Evolutionary conservation across 2,329 filamentous ascomycete genomes (phyloP).

Genomic region (Periglandula ipomoeae): DNA sequence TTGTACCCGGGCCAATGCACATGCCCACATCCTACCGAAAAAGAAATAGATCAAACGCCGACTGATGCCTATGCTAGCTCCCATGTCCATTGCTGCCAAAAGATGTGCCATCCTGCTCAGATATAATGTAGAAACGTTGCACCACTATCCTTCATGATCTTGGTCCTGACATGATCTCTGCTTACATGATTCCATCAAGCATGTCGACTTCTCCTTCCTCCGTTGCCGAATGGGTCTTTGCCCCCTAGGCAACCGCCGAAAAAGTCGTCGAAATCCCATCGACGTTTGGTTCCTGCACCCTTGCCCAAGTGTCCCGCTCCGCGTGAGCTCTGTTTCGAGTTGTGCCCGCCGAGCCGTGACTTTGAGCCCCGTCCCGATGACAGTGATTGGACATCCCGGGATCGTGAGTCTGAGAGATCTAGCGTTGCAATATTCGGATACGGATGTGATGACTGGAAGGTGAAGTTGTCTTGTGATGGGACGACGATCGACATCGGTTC

Average conservation of each 20-base stretch:
- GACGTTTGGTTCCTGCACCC: constrained; percentile 62
- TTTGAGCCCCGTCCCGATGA: constrained; percentile 19
- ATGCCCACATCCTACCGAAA: constrained; percentile 20
- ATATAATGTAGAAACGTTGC: constrained; percentile 8
- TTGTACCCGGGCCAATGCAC: constrained; percentile 11
- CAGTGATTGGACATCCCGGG: constrained; percentile 27
- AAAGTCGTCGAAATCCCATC: constrained; percentile 64
- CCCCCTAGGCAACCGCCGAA: constrained; percentile 60
- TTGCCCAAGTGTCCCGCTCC: constrained; percentile 41
- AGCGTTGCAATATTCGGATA: constrained; percentile 54
- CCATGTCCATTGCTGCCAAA: constrained; percentile 25
- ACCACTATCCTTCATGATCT: constrained; percentile 7
- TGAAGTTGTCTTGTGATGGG: constrained; percentile 54
- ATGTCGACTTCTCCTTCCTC: constrained; percentile 43
- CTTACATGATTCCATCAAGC: constrained; percentile 16
- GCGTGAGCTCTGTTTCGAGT: constrained; percentile 17
- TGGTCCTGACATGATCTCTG: constrained; percentile 8
- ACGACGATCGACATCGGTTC: constrained; percentile 34
- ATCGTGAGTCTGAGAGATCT: constrained; percentile 44
- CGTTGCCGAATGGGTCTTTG: constrained; percentile 47
- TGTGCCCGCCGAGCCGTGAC: constrained; percentile 17
- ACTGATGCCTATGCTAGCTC: constrained; percentile 25
- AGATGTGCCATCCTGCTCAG: constrained; percentile 17
- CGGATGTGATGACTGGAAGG: constrained; percentile 56
- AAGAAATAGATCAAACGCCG: constrained; percentile 28